phyloP scores from a whole-genome alignment of 1,284 basidiomycete species.

The Leccinum fallax region DNA sequence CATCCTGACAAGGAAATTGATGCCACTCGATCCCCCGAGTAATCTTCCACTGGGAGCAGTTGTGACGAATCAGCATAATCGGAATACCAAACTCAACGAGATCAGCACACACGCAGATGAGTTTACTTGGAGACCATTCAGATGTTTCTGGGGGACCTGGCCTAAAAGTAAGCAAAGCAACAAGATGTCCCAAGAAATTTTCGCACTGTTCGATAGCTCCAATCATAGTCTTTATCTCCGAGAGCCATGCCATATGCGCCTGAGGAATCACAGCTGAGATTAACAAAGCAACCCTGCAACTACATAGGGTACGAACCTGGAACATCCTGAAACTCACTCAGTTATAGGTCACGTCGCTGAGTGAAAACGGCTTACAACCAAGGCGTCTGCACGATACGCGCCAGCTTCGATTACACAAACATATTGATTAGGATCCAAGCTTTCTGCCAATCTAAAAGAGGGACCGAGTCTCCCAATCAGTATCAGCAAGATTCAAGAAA shows the following conservation, averaged over 20 bases:
- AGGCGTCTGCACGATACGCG: slow-evolving; percentile 8
- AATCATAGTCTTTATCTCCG: slow-evolving; percentile 20
- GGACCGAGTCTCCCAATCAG: neutral
- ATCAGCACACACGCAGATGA: slow-evolving; percentile 10
- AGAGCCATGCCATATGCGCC: slow-evolving; percentile 11
- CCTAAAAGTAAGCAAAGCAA: neutral
- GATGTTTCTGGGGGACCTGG: slow-evolving; percentile 20
- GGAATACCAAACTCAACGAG: neutral
- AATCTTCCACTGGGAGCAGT: slow-evolving; percentile 17
- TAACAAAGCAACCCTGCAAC: neutral
- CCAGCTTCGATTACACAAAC: slow-evolving; percentile 30
- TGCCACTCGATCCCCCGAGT: slow-evolving; percentile 24
- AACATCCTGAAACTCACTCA: slow-evolving; percentile 13
- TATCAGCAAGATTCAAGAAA: neutral
- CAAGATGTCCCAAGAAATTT: neutral
- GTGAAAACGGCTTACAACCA: slow-evolving; percentile 12
- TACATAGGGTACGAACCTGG: slow-evolving; percentile 15
- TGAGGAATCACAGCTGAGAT: neutral
- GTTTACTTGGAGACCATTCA: slow-evolving; percentile 3
- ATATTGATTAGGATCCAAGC: slow-evolving; percentile 14
- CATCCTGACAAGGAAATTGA: slow-evolving; percentile 24
- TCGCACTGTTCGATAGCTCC: slow-evolving; percentile 19
- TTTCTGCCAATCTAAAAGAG: slow-evolving; percentile 17
- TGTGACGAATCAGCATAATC: neutral
- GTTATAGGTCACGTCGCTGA: neutral